Evolutionary conservation across 1,139 yeast species (phyloP), one percentile per base, ranked within the genome.

Genomic region (Blastobotrys apis): DNA sequence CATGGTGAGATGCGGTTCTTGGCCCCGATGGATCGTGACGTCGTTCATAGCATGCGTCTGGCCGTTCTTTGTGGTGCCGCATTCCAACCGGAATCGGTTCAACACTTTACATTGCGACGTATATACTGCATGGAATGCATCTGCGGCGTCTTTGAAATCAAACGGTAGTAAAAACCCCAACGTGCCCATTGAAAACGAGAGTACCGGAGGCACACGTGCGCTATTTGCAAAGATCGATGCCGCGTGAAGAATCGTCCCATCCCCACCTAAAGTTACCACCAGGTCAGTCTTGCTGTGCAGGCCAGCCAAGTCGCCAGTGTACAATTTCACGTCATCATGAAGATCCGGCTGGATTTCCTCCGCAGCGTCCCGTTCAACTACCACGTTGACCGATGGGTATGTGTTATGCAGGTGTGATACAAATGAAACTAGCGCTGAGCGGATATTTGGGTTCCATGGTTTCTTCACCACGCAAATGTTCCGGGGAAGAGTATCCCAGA

Each of bases 211-310:
- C 5, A 73, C 73, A 56, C 80, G 80, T 49, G 80, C 42, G 23
- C 56, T 56, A n/a, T 51, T 45, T 13, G 66, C 79, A 61, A 90
- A 90, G 53, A 72, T 57, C 6, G 80, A 72, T 0, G 77, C 75
- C 0, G 90, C 92, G 48, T 84, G 75, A 39, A 90, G 66, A 50
- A 90, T 87, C 0, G 97, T 90, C 9, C 97, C 98, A 62, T 90
- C 98, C 10, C 98, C 98, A 8, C 97, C 97, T 31, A 90, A 65
- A 0, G 97, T 85, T 12, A 90, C 87, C 35, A 90, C 67, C 39
- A 88, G 64, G 59, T 90, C 97, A 0, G 80, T 66, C 47, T 71
- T 71, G 3, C 62, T 53, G 2, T 79, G 74, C 23, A 88, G 78
- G 5, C 80, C 83, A 8, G 69, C 66, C 12, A 67, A 65, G 1